A percentile compares a stretch with the other conserved stretches of the same genome.
Evolutionary conservation across 2,329 filamentous ascomycete genomes (phyloP).

Genomic region (Didymella pinodella): DNA sequence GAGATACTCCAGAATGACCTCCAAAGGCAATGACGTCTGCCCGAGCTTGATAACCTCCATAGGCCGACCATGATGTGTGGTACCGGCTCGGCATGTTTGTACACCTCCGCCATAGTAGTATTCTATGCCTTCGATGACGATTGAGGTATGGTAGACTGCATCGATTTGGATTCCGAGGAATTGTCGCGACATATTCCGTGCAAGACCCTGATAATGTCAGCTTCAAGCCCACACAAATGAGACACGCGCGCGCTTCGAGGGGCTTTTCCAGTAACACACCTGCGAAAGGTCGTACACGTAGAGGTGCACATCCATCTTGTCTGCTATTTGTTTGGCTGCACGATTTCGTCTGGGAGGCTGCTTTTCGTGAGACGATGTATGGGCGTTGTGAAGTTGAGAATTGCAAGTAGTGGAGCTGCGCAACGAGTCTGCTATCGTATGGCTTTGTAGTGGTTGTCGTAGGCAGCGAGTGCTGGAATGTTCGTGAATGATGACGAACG

Average conservation of each 20-base stretch:
- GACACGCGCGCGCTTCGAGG: neutral
- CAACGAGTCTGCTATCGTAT: neutral
- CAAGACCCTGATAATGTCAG: conserved; percentile 58
- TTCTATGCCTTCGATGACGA: conserved; percentile 84
- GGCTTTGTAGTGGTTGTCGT: neutral
- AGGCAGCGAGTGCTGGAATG: conserved; percentile 21
- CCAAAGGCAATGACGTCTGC: conserved; percentile 77
- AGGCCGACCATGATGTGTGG: conserved; percentile 85
- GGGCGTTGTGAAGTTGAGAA: neutral
- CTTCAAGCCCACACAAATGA: neutral
- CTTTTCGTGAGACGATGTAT: neutral
- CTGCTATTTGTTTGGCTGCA: conserved; percentile 1
- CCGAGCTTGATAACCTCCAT: conserved; percentile 80
- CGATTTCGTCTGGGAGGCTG: neutral
- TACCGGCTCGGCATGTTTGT: conserved; percentile 79
- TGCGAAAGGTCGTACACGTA: conserved; percentile 62
- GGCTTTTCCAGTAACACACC: conserved; percentile 30
- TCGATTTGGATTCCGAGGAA: conserved; percentile 78
- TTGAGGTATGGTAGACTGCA: conserved; percentile 93
- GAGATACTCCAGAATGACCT: conserved; percentile 86
- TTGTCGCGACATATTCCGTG: conserved; percentile 62
- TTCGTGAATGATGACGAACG: conserved; percentile 25
- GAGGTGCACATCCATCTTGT: conserved; percentile 58
- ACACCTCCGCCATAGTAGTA: conserved; percentile 92
- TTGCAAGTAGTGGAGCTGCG: neutral